Base-by-base conservation (phyloP, 2,329 filamentous ascomycete genomes). In the Dichotomopilus funicola region DNA sequence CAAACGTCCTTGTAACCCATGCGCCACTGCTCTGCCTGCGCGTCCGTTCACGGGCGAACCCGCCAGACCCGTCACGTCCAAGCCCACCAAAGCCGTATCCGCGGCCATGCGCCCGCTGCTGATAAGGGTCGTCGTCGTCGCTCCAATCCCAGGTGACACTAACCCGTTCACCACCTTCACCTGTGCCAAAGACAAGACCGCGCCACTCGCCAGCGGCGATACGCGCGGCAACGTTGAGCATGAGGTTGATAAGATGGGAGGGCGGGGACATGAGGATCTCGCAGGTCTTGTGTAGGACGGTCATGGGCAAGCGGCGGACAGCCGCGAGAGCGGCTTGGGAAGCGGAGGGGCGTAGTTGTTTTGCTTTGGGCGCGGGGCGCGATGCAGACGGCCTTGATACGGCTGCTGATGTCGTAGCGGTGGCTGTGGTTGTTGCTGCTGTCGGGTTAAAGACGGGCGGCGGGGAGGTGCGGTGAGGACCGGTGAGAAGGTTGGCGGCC, bases 181-280 rank as follows among this genome's bases (percentile, higher is more conserved):
- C 75, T 51, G 76, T 72, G 9, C 80, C 80, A 50, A 78, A 76
- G 51, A 82, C 75, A 62, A 80, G 71, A 59, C 81, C 87, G 65
- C 80, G 74, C 85, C 79, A 83, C 71, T 81, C 77, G 13, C 80
- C 82, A 35, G 77, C 76, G 1, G 85, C 80, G 59, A 96, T 89
- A 59, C 82, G 84, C 0, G 88, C 85, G 0, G 91, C 89, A 55
- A 96, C 89, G 54, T 84, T 83, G 4, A 96, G 78, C 78, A 96
- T 91, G 42, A 95, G 75, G 33, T 82, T 78, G 38, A 95, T 80
- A 1, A 95, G 78, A 63, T 91, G 83, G 12, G 86, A 81, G 0
- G 91, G 90, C n/a, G 90, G 90, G 0, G 88, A 84, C 11, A 96
- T 73, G 4, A 95, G 78, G 35, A 94, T 78, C 51, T 88, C 84